Conservation (phyloP, 345 rosid species). For the Syzygium aqueum region DNA sequence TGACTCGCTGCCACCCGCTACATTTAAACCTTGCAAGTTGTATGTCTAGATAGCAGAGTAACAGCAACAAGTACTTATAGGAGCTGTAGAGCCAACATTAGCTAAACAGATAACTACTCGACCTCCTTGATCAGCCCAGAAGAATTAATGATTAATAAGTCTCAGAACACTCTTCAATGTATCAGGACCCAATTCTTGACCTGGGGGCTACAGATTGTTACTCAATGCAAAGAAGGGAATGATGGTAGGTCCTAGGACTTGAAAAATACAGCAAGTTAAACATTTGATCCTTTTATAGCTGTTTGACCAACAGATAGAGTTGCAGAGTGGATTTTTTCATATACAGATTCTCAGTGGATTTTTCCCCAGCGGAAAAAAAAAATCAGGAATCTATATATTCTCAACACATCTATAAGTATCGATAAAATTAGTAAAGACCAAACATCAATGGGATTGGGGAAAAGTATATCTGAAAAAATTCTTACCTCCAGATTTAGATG, state of each 20-base stretch:
- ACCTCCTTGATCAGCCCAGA: background rate
- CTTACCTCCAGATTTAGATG: conserved; percentile 32
- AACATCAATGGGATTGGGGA: background rate
- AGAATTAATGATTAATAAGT: background rate
- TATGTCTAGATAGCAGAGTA: background rate
- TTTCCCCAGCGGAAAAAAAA: background rate
- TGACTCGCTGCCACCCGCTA: background rate
- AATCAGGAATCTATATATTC: background rate
- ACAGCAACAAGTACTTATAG: background rate
- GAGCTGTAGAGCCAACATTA: background rate
- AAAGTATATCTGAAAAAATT: background rate
- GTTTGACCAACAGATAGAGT: background rate
- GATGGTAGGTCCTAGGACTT: background rate
- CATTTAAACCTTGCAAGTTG: background rate
- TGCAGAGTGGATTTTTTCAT: background rate
- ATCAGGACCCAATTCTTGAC: background rate
- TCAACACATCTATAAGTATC: background rate
- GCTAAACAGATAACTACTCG: background rate
- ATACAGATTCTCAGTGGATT: background rate
- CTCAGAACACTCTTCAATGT: background rate
- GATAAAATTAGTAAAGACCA: background rate
- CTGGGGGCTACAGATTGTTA: background rate
- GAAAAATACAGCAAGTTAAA: background rate
- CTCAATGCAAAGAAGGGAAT: background rate
- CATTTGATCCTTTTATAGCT: background rate